Conservation (phyloP, 805 yeast species). For the Ogataea thermomethanolica region DNA sequence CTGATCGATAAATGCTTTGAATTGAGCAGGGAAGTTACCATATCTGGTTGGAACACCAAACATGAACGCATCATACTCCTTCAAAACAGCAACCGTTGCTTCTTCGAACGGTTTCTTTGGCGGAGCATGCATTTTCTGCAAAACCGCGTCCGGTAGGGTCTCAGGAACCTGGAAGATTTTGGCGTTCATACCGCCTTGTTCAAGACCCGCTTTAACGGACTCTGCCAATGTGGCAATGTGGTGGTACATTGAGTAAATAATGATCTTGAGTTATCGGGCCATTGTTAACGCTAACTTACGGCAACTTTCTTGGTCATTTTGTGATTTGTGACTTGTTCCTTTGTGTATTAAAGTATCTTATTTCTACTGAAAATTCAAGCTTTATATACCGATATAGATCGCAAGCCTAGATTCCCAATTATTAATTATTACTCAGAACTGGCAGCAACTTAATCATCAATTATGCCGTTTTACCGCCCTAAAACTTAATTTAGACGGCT, state of each 20-base stretch:
- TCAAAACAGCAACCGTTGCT: conserved; percentile 54
- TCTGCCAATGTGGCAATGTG: conserved; percentile 71
- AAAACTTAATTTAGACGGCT: conserved; percentile 1
- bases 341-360: neutral
- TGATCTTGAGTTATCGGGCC: conserved; percentile 36
- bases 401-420: neutral
- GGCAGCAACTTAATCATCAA: neutral
- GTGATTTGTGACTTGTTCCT: neutral
- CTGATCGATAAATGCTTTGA: conserved; percentile 69
- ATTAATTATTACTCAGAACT: neutral
- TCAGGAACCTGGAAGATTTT: conserved; percentile 78
- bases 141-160: conserved; percentile 62
- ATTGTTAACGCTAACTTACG: conserved; percentile 11
- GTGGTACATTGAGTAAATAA: conserved; percentile 79
- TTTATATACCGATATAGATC: too few relatives aligned
- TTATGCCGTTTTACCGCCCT: neutral
- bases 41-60: conserved; percentile 81
- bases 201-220: conserved; percentile 65
- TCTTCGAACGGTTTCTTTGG: conserved; percentile 53
- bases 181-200: conserved; percentile 65
- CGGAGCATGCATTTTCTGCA: conserved; percentile 64
- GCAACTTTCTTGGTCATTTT: conserved; percentile 21
- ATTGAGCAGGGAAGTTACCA: conserved; percentile 75
- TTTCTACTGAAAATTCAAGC: too few relatives aligned
- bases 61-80: conserved; percentile 65